Conservation (phyloP, 768 basidiomycete genomes). For the Boletus eberwhitei region DNA sequence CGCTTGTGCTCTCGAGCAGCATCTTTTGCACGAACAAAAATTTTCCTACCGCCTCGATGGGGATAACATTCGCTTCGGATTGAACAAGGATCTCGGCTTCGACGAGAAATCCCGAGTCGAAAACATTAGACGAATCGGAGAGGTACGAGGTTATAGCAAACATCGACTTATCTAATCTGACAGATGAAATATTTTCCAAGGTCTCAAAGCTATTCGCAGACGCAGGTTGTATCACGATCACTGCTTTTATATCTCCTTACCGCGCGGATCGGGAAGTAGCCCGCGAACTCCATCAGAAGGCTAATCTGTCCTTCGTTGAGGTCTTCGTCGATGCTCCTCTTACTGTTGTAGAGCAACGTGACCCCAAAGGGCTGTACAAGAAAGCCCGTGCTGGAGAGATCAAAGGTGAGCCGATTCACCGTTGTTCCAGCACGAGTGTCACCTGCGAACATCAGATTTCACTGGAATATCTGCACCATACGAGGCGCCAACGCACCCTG, state of each 20-base stretch:
- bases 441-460: slow-evolving; percentile 64
- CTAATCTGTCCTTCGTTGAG: slow-evolving; percentile 81
- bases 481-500: slow-evolving; percentile 80
- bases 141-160: slow-evolving; percentile 47
- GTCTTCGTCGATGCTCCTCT: slow-evolving; percentile 95
- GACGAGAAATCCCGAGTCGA: slow-evolving; percentile 89
- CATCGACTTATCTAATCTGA: slow-evolving; percentile 11
- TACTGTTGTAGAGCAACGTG: slow-evolving; percentile 81
- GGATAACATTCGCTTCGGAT: slow-evolving; percentile 91
- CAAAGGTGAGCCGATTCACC: slow-evolving; percentile 57
- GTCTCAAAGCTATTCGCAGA: slow-evolving; percentile 94
- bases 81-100: slow-evolving; percentile 96
- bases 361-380: slow-evolving; percentile 97
- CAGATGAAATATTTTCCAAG: slow-evolving; percentile 37
- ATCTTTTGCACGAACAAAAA: slow-evolving; percentile 81
- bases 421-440: not conserved
- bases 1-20: slow-evolving; percentile 94
- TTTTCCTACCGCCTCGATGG: slow-evolving; percentile 93
- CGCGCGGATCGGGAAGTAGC: slow-evolving; percentile 79
- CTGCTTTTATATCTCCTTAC: slow-evolving; percentile 99
- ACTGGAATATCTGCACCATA: slow-evolving; percentile 98
- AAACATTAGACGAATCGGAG: slow-evolving; percentile 95
- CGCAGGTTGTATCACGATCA: slow-evolving; percentile 79
- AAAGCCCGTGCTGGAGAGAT: slow-evolving; percentile 95
- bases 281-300: slow-evolving; percentile 73